Base-by-base conservation (phyloP, 2,329 filamentous ascomycete species). In the Trematosphaeria pertusa region DNA sequence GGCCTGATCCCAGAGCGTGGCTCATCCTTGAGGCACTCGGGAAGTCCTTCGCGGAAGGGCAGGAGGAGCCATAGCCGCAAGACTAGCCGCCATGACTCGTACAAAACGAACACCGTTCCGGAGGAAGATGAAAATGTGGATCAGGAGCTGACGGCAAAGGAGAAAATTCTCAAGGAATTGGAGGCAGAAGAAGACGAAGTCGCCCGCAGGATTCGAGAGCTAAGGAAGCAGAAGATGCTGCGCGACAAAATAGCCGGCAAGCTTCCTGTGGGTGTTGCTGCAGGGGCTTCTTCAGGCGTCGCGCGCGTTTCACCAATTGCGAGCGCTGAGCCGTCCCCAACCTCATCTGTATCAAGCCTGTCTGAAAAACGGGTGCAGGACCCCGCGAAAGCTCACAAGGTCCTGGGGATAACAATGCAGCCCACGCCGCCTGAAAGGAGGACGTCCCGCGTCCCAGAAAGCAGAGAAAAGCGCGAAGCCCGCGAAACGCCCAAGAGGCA, bases 191-290 rank as follows among this genome's bases (percentile, higher is more conserved):
- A 83, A 20, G 82, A 79, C 53, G 76, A 82, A 31, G 82, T 85
- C 5, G 81, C 79, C 26, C 78, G 78, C 44, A 73, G 80, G 33
- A 86, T 86, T 39, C 76, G 78, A 58, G 76, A 86, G 57, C 64
- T 86, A 22, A 80, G 80, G 59, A 77, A 81, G 55, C 80, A 81
- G 52, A 81, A 83, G 54, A 74, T 81, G 65, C 75, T 77, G 58
- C 76, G 81, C 49, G 78, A 83, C 35, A 74, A 72, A 54, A 59
- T 69, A 52, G 65, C 69, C 30, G 62, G 64, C 30, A 65, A 65
- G 48, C 48, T 62, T 48, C 65, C 67, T 40, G 59, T 64, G 37
- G 52, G 54, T 24, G 47, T 48, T 6, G 75, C 79, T 58, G 62
- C 77, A 62, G 70, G 74, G 64, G 68, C 64, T 40, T 67, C 73